These are phyloP conservation scores for Schizophyllum amplum DNA, from an alignment of 1,284 basidiomycete species.

Conservation along the genomic window DNA sequence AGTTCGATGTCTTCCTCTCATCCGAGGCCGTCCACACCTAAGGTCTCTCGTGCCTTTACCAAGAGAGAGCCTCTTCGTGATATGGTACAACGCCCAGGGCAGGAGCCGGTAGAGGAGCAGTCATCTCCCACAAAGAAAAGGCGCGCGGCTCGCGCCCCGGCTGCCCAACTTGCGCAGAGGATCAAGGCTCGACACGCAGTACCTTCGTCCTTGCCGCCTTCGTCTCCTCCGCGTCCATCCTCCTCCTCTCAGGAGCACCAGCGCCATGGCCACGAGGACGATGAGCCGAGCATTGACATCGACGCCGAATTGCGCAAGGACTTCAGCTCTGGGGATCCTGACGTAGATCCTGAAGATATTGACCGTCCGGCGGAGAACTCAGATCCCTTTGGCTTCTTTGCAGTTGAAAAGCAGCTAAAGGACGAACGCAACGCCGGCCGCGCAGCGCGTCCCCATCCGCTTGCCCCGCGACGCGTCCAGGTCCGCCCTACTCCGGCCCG, in stretches of 20 bases:
- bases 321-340: background rate
- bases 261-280: background rate
- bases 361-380: background rate
- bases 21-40: background rate
- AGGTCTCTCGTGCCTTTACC: background rate
- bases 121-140: background rate
- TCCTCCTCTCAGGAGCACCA: background rate
- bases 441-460: background rate
- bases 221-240: background rate
- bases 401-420: slow-evolving; percentile 33
- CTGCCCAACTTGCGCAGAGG: background rate
- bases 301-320: background rate
- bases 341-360: background rate
- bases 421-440: slow-evolving; percentile 18
- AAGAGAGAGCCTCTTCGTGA: background rate
- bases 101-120: background rate
- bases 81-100: background rate
- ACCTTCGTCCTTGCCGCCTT: background rate
- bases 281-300: background rate
- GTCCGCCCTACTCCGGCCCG: background rate
- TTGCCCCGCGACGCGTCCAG: background rate
- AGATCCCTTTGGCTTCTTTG: slow-evolving; percentile 38
- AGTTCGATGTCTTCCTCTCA: background rate
- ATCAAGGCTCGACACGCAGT: background rate
- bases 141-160: background rate